These are phyloP conservation scores for Orbilia quercus DNA, from an alignment of 2,329 filamentous ascomycete species.

Conservation along the genomic window DNA sequence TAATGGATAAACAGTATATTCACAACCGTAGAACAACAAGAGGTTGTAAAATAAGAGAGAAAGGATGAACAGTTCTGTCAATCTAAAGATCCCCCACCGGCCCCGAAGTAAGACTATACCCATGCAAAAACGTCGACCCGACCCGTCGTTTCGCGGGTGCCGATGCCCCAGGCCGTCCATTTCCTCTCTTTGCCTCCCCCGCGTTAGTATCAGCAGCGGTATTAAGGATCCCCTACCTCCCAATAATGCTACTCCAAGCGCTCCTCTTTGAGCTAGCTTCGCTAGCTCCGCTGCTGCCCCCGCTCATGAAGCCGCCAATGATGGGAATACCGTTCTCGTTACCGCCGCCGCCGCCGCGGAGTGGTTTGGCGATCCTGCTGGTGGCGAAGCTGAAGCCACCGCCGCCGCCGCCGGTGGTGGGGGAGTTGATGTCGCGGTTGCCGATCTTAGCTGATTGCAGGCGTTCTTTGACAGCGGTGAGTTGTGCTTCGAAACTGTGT, in stretches of 20 bases:
- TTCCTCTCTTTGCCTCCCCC: background rate
- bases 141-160: slow-evolving; percentile 5
- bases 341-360: slow-evolving; percentile 72
- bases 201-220: slow-evolving; percentile 1
- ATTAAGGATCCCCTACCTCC: slow-evolving; percentile 36
- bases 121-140: slow-evolving; percentile 17
- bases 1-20: too few relatives aligned
- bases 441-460: slow-evolving; percentile 94
- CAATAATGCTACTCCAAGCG: slow-evolving; percentile 44
- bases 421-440: slow-evolving; percentile 80
- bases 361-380: slow-evolving; percentile 76
- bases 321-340: slow-evolving; percentile 62
- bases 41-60: too few relatives aligned
- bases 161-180: background rate
- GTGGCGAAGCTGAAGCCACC: slow-evolving; percentile 75
- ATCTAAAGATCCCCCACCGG: background rate
- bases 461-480: slow-evolving; percentile 96
- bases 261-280: slow-evolving; percentile 36
- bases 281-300: slow-evolving; percentile 27
- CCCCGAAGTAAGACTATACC: background rate
- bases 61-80: too few relatives aligned
- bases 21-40: background rate
- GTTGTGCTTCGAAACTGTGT: slow-evolving; percentile 93
- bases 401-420: slow-evolving; percentile 63
- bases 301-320: slow-evolving; percentile 40